These are phyloP conservation scores for Penicillium cosmopolitanum DNA, from an alignment of 495 filamentous ascomycete genomes.

Conservation along the genomic window DNA sequence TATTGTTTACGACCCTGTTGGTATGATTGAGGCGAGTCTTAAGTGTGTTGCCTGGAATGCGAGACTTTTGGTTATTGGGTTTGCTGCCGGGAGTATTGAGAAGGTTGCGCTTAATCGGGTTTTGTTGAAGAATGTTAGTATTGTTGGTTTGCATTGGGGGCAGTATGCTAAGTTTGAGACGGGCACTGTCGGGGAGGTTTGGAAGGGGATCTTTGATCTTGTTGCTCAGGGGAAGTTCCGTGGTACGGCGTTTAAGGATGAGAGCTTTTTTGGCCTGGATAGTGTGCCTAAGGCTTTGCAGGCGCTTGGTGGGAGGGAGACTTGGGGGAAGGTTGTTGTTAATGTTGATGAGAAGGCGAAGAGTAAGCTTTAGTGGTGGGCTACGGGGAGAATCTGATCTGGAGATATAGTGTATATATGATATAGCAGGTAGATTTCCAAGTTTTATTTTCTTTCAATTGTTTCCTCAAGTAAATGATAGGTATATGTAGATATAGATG, in stretches of 20 bases:
- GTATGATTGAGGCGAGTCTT: constrained; percentile 78
- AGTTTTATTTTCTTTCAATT: neutral
- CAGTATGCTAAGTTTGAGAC: constrained; percentile 75
- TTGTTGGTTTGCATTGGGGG: constrained; percentile 93
- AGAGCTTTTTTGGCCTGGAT: constrained; percentile 81
- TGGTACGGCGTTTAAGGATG: constrained; percentile 80
- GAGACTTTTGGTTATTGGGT: constrained; percentile 83
- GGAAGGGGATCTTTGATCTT: constrained; percentile 78
- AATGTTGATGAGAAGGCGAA: constrained; percentile 73
- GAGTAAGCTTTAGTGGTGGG: constrained; percentile 47
- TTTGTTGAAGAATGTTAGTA: constrained; percentile 87
- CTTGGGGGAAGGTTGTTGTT: constrained; percentile 96
- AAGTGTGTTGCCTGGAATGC: constrained; percentile 94
- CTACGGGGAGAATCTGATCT: neutral
- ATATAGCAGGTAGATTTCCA: neutral
- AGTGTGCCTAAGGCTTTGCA: constrained; percentile 75
- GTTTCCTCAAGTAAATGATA: neutral
- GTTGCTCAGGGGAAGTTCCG: constrained; percentile 77
- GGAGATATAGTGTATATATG: neutral
- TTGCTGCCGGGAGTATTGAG: constrained; percentile 87
- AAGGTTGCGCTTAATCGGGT: constrained; percentile 91
- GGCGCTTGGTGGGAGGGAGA: constrained; percentile 76
- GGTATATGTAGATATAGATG: constrained; percentile 29
- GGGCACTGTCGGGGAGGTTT: constrained; percentile 71
- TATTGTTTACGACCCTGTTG: constrained; percentile 89